These are phyloP conservation scores for Ophiostoma montium DNA, from an alignment of 2,329 filamentous ascomycete species.

Conservation along the genomic window DNA sequence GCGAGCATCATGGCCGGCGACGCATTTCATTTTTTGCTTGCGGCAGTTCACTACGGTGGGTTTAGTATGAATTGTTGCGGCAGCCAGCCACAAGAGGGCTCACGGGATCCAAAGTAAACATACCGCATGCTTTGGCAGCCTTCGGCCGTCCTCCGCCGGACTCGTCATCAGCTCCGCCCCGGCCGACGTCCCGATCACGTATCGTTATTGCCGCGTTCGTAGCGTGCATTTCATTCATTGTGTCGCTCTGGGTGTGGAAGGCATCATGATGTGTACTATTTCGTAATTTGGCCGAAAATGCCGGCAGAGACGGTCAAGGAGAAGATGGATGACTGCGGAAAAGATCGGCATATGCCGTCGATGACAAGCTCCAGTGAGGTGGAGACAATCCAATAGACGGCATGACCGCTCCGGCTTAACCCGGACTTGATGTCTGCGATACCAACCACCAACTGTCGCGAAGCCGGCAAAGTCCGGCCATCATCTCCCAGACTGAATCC, in stretches of 20 bases:
- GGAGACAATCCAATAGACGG: background rate
- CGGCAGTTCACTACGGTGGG: conserved; percentile 9
- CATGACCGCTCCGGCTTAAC: background rate
- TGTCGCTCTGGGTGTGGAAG: background rate
- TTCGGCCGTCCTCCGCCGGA: conserved; percentile 1
- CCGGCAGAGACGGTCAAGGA: background rate
- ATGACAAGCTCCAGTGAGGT: background rate
- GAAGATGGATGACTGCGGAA: background rate
- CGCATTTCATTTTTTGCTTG: conserved; percentile 12
- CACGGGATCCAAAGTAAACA: background rate
- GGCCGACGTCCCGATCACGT: background rate
- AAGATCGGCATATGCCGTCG: background rate
- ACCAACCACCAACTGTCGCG: background rate
- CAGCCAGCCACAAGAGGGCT: too few species aligned
- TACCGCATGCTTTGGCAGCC: conserved; percentile 10
- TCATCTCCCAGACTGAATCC: too few species aligned
- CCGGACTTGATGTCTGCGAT: background rate
- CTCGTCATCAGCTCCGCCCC: background rate
- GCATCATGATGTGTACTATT: background rate
- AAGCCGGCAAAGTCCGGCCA: too few species aligned
- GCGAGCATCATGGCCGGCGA: conserved; percentile 1
- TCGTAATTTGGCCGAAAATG: background rate
- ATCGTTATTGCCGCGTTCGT: background rate
- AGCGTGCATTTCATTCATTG: background rate
- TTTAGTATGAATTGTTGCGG: background rate